Percentiles rank a stretch among this genome's conserved stretches.
phyloP scores from a whole-genome alignment of 768 basidiomycete species.

The Russula earlei region DNA sequence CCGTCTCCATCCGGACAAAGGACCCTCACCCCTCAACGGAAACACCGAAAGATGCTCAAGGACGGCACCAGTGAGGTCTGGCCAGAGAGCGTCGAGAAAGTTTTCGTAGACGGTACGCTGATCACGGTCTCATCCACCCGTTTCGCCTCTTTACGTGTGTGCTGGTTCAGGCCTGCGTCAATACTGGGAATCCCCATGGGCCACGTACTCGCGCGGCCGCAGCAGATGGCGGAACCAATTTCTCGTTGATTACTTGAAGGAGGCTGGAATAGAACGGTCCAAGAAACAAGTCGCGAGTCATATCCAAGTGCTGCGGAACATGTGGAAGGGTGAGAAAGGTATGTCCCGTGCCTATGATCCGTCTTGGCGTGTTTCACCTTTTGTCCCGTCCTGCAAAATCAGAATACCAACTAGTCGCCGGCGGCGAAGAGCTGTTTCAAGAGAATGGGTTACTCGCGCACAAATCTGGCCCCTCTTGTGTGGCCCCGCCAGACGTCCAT shows the following conservation, averaged over 20 bases:
- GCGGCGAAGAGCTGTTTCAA: slow-evolving; percentile 61
- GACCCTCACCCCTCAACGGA: slow-evolving; percentile 63
- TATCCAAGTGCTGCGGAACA: slow-evolving; percentile 75
- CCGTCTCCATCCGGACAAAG: slow-evolving; percentile 24
- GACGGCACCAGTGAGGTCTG: slow-evolving; percentile 73
- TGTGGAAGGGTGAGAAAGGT: slow-evolving; percentile 84
- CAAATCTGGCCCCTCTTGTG: slow-evolving; percentile 24
- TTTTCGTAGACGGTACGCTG: slow-evolving; percentile 62
- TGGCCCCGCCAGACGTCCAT: slow-evolving; percentile 9
- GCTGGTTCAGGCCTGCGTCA: slow-evolving; percentile 49
- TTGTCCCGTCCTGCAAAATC: slow-evolving; percentile 11
- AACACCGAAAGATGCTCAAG: slow-evolving; percentile 78
- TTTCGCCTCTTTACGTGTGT: slow-evolving; percentile 3
- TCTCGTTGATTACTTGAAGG: slow-evolving; percentile 70
- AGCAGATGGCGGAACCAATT: slow-evolving; percentile 80
- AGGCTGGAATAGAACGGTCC: slow-evolving; percentile 56
- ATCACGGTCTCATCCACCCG: not conserved
- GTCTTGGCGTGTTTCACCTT: slow-evolving; percentile 3
- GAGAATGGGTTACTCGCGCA: slow-evolving; percentile 35
- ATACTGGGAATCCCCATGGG: slow-evolving; percentile 77
- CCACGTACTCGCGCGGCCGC: slow-evolving; percentile 68
- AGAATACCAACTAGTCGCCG: slow-evolving; percentile 76
- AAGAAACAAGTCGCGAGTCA: slow-evolving; percentile 90
- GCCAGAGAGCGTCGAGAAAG: slow-evolving; percentile 68
- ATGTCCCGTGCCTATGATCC: slow-evolving; percentile 15